phyloP scores from a whole-genome alignment of 257 asterid species.

The Forsythia suspensa region DNA sequence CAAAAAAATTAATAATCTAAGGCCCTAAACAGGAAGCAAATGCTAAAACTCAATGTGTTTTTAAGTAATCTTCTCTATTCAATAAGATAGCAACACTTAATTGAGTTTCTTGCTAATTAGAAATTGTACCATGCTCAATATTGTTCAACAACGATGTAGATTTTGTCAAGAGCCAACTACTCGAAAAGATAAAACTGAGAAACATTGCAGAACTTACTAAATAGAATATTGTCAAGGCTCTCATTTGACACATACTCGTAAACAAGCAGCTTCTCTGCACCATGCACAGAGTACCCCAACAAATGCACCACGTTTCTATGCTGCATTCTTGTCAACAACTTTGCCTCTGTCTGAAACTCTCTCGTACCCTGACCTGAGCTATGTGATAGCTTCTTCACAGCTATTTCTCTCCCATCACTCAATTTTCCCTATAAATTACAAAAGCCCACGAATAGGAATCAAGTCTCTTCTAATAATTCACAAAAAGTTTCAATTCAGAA shows the following conservation, averaged over 20 bases:
- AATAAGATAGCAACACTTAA: background rate
- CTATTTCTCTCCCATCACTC: slow-evolving; percentile 78
- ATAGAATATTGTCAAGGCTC: slow-evolving; percentile 91
- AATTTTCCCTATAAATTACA: slow-evolving; percentile 58
- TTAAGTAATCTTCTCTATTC: background rate
- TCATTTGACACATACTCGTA: slow-evolving; percentile 77
- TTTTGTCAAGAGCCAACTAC: background rate
- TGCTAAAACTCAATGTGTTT: background rate
- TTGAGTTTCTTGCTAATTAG: background rate
- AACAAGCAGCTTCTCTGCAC: slow-evolving; percentile 71
- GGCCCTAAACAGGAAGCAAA: background rate
- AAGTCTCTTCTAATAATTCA: background rate
- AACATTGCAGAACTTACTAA: slow-evolving; percentile 61
- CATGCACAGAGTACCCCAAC: slow-evolving; percentile 79
- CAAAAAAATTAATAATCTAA: background rate
- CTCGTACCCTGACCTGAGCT: slow-evolving; percentile 75
- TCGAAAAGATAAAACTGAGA: background rate
- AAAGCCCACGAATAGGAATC: slow-evolving; percentile 14
- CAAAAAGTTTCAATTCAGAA: background rate
- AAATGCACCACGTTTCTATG: slow-evolving; percentile 89
- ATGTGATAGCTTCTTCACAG: slow-evolving; percentile 85
- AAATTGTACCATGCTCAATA: too few species aligned
- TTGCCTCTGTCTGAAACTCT: slow-evolving; percentile 86
- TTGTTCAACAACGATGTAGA: background rate
- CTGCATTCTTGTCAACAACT: slow-evolving; percentile 79